Base-by-base conservation (phyloP, 2,329 filamentous ascomycete species). In the Westerdykella sp. region DNA sequence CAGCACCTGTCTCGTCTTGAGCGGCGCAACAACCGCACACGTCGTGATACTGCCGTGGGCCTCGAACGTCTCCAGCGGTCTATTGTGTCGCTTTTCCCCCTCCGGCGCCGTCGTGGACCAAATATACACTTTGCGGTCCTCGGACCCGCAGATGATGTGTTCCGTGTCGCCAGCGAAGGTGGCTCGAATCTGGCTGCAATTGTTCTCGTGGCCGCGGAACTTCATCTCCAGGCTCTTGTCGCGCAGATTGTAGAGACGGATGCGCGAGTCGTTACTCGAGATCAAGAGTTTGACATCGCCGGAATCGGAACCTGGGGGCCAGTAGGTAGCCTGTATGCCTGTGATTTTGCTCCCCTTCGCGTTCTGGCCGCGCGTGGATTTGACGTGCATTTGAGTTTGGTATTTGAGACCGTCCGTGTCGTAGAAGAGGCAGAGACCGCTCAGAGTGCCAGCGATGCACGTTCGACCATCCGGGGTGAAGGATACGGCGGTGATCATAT, bases 301-400 rank as follows among this genome's bases (percentile, higher is more conserved):
- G 30, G 77, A 77, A 2, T 72, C 70, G 40, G 77, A 71, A 16
- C 75, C 70, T 2, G 75, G 73, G 4, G 81, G 80, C 39, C 80
- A 73, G 13, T 71, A 67, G 50, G 84, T 81, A 0, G 88, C 85
- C 58, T 91, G 83, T 41, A 98, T 95, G 6, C 89, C 90, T 0
- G 93, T 97, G 54, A 98, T 95, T 64, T 98, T 98, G 71, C 89
- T 95, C 5, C 91, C 91, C 64, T 95, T 96, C 4, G 90, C 85
- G 59, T 96, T 97, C 61, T 89, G 90, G 2, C 93, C 91, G 46
- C 90, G 79, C 0, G 88, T 88, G 0, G 90, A 96, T 36, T 90
- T 83, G n/a, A 96, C 90, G 53, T 95, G 89, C 23, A 97, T 83
- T 61, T 96, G 89, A 1, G 84, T 85, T 52, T 87, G 79, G 41